Percentiles rank a stretch among this genome's conserved stretches.
phyloP scores from a whole-genome alignment of 306 rosid genomes.

The Cucurbita maxima region DNA sequence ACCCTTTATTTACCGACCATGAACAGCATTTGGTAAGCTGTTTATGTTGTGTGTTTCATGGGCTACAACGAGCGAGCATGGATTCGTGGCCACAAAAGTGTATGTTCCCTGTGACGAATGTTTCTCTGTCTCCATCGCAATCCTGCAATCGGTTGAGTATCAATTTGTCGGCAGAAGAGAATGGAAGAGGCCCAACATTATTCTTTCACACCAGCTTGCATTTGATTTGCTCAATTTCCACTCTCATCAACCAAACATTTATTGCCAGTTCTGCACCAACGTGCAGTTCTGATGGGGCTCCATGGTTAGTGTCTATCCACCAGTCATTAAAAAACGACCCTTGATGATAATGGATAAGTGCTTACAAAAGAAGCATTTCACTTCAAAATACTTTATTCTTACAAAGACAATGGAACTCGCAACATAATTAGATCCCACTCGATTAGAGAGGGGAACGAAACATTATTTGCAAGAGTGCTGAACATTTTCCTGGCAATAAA shows the following conservation, averaged over 20 bases:
- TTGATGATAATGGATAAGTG: too few relatives aligned
- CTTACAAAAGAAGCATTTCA: too few relatives aligned
- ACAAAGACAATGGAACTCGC: too few relatives aligned
- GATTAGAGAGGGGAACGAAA: too few relatives aligned
- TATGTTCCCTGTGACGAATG: not conserved
- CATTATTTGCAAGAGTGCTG: too few relatives aligned
- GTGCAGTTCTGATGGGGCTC: not conserved
- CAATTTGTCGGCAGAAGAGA: not conserved
- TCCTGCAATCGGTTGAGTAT: not conserved
- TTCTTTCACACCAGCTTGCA: not conserved
- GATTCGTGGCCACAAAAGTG: not conserved
- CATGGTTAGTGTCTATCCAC: not conserved
- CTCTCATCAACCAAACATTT: not conserved
- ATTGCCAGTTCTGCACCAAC: not conserved
- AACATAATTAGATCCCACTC: too few relatives aligned
- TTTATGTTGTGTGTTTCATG: not conserved
- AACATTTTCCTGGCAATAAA: too few relatives aligned
- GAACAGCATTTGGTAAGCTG: not conserved
- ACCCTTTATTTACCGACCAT: too few relatives aligned
- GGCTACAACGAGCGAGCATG: not conserved
- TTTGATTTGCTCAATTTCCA: not conserved
- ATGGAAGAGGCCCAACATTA: not conserved
- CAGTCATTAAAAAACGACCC: not conserved
- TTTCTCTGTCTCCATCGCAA: not conserved
- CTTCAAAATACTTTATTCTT: too few relatives aligned